Percentiles rank a stretch among this genome's conserved stretches.
phyloP scores from a whole-genome alignment of 805 yeast species.

The Sugiyamaella americana region DNA sequence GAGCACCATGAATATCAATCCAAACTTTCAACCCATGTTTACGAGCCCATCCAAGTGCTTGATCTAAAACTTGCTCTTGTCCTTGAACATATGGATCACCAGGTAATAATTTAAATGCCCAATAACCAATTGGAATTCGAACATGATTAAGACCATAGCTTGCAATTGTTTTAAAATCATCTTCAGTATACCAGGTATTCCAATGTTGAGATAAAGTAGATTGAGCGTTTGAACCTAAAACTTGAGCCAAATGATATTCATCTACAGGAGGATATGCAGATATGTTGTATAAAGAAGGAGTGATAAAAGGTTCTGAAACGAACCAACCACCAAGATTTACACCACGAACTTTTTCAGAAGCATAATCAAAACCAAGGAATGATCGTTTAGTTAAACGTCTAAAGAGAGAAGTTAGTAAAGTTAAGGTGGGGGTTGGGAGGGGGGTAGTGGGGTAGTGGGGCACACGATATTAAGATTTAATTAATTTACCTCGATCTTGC shows the following conservation, averaged over 20 bases:
- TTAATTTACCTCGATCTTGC: neutral
- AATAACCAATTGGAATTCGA: conserved; percentile 89
- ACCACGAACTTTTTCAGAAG: conserved; percentile 31
- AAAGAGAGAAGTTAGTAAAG: neutral
- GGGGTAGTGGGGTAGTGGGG: too few species aligned
- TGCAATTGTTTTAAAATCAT: conserved; percentile 58
- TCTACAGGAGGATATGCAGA: conserved; percentile 61
- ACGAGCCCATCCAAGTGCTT: conserved; percentile 72
- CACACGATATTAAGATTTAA: too few species aligned
- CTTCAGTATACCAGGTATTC: conserved; percentile 68
- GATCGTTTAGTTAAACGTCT: conserved; percentile 3
- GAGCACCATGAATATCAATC: conserved; percentile 95
- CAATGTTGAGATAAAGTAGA: conserved; percentile 61
- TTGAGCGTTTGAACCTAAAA: conserved; percentile 55
- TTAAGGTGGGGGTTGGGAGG: neutral
- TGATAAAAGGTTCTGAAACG: conserved; percentile 78
- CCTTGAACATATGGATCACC: conserved; percentile 87
- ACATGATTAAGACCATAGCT: conserved; percentile 71
- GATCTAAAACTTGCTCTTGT: conserved; percentile 63
- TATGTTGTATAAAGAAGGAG: conserved; percentile 65
- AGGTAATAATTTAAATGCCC: conserved; percentile 67
- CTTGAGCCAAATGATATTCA: conserved; percentile 63
- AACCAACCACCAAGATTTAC: conserved; percentile 90
- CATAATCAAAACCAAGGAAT: conserved; percentile 25
- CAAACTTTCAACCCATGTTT: conserved; percentile 62